A percentile compares a stretch with the other conserved stretches of the same genome.
These are phyloP conservation scores for Populus trichocarpa DNA, from an alignment of 441 rosid genomes.

Conservation along the genomic window DNA sequence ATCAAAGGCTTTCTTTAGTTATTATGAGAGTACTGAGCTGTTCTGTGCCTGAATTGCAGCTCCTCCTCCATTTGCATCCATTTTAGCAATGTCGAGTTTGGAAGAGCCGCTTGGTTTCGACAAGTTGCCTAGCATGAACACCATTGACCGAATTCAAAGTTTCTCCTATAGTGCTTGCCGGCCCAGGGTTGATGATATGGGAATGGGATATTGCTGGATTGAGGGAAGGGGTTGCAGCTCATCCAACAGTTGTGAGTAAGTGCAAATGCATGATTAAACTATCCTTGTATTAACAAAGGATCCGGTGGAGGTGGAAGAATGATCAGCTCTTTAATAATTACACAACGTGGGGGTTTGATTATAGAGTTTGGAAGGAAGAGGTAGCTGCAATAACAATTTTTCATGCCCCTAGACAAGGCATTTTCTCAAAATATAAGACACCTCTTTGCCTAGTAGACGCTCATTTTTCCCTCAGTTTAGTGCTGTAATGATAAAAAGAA, in stretches of 20 bases:
- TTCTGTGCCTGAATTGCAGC: constrained; percentile 37
- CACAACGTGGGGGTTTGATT: too few relatives aligned
- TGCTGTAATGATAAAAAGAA: too few relatives aligned
- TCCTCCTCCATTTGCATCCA: constrained; percentile 10
- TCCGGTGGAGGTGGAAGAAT: too few relatives aligned
- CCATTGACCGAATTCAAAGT: constrained; percentile 74
- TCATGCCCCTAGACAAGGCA: too few relatives aligned
- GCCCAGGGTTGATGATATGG: constrained; percentile 54
- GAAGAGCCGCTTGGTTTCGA: constrained; percentile 87
- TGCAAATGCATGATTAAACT: background rate
- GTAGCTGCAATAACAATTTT: too few relatives aligned
- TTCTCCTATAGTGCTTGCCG: constrained; percentile 77
- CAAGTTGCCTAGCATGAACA: constrained; percentile 89
- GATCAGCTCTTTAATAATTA: too few relatives aligned
- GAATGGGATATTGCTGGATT: constrained; percentile 76
- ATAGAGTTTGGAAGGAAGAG: too few relatives aligned
- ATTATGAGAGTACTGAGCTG: constrained; percentile 11
- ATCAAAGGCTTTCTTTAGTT: too few relatives aligned
- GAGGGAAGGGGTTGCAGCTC: constrained; percentile 80
- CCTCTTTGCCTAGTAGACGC: too few relatives aligned
- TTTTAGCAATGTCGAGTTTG: constrained; percentile 77
- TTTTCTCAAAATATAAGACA: too few relatives aligned
- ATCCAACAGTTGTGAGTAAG: constrained; percentile 71
- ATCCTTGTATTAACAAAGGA: too few relatives aligned
- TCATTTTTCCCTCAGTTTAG: too few relatives aligned